Base-by-base conservation (phyloP, 2,329 filamentous ascomycete species). In the Claviceps capensis region DNA sequence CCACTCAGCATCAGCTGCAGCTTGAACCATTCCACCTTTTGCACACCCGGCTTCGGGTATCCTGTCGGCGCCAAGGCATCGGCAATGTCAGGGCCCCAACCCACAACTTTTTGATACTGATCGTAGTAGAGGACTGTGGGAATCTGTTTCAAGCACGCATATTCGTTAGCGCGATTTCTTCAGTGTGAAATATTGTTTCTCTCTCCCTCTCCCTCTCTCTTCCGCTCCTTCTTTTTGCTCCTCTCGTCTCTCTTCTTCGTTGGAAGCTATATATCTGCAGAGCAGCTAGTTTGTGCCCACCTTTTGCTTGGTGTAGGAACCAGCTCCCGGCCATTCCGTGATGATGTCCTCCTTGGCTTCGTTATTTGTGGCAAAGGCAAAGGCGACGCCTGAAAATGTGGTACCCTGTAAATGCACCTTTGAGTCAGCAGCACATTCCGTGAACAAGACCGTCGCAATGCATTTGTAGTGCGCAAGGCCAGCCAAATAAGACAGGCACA, bases 11-110 rank as follows among this genome's bases (percentile, higher is more conserved):
- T 97, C 53, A 98, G 82, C 73, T 98, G 93, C 60, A 98, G 79
- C 76, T 97, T 97, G 79, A 98, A 97, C 93, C 93, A 98, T 73
- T 97, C 93, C 23, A 97, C 91, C 74, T 97, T 97, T 70, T 97
- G 93, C 60, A 98, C 91, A 58, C 91, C 91, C 37, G 88, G 88
- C 75, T 97, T 97, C 60, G 93, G 93, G 69, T 97, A 97, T 57
- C 93, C 93, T 42, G 93, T 97, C 34, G 93, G 93, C 50, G 93
- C 91, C 58, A 97, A 79, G 57, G 93, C 93, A 71, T 97, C 91
- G 55, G 93, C 88, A 62, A 97, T 97, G 75, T 98, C 93, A 53
- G 91, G 90, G 56, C 93, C 93, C 93, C 93, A 98, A 61, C 93
- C 93, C n/a, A 97, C 93, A 48, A 98, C 93, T 70, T 97, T 96